A percentile compares a stretch with the other conserved stretches of the same genome.
phyloP scores from a whole-genome alignment of 164 flowering plant genomes.

The Berberis thunbergii region DNA sequence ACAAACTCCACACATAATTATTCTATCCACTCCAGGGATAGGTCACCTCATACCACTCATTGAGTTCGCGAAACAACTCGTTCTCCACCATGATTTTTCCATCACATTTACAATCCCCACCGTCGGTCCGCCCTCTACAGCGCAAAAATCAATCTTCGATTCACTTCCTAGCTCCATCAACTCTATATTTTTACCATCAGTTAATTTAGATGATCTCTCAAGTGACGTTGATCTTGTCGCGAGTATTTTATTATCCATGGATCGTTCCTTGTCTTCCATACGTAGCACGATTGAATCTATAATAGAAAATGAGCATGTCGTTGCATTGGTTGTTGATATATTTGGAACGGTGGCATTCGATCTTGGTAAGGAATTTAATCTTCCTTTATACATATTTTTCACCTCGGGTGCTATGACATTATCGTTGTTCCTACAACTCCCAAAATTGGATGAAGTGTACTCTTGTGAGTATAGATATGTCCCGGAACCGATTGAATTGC shows the following conservation, averaged over 20 bases:
- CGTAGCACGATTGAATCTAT: too few relatives aligned
- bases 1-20: constrained; percentile 17
- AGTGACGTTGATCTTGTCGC: constrained; percentile 16
- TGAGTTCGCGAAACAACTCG: constrained; percentile 32
- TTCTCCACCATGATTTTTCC: constrained; percentile 12
- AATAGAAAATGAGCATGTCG: too few relatives aligned
- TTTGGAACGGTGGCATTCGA: too few relatives aligned
- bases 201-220: constrained; percentile 17
- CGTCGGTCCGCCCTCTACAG: constrained; percentile 12
- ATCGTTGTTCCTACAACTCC: constrained; percentile 21
- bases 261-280: constrained; percentile 22
- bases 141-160: constrained; percentile 15
- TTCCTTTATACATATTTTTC: constrained; percentile 32
- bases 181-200: constrained; percentile 24
- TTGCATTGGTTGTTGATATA: too few relatives aligned
- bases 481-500: constrained; percentile 20
- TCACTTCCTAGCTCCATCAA: constrained; percentile 17
- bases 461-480: constrained; percentile 22
- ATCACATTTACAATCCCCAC: constrained; percentile 28
- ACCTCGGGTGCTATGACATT: constrained; percentile 25
- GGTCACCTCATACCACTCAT: constrained; percentile 43
- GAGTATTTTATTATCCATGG: constrained; percentile 19
- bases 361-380: too few relatives aligned
- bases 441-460: constrained; percentile 18
- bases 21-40: constrained; percentile 34